These are phyloP conservation scores for Blastocladiella emersonii DNA, from an alignment of 371 early-diverging fungal genomes.

Conservation along the genomic window DNA sequence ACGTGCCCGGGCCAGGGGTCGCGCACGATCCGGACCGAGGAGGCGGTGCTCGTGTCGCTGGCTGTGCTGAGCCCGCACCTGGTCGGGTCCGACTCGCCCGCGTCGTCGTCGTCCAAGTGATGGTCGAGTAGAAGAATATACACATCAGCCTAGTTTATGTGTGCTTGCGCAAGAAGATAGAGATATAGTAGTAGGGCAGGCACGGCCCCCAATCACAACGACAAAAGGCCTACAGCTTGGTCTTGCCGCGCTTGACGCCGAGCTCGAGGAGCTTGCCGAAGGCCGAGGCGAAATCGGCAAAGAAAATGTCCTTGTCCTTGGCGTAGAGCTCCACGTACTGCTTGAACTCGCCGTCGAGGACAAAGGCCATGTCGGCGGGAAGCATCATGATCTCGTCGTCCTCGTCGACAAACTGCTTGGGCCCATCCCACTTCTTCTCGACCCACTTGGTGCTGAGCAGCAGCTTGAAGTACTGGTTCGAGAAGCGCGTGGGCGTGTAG, in stretches of 20 bases:
- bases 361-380: slow-evolving; percentile 66
- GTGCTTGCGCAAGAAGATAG: no score
- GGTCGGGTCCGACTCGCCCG: no score
- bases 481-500: slow-evolving; percentile 69
- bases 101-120: no score
- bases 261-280: slow-evolving; percentile 75
- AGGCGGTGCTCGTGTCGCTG: slow-evolving; percentile 14
- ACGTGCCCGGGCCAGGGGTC: slow-evolving; percentile 46
- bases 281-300: slow-evolving; percentile 68
- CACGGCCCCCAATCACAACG: not conserved
- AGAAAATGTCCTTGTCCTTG: slow-evolving; percentile 62
- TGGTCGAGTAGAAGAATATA: no score
- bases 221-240: slow-evolving; percentile 4
- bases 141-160: no score
- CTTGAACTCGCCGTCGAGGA: slow-evolving; percentile 40
- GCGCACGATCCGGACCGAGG: slow-evolving; percentile 51
- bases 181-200: no score
- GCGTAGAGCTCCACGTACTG: slow-evolving; percentile 70
- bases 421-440: slow-evolving; percentile 66
- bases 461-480: slow-evolving; percentile 71
- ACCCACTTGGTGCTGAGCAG: slow-evolving; percentile 69
- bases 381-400: slow-evolving; percentile 41
- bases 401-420: slow-evolving; percentile 73
- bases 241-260: slow-evolving; percentile 36
- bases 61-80: not conserved